phyloP scores from a whole-genome alignment of 768 basidiomycete species.

The Pisolithus marmoratus region DNA sequence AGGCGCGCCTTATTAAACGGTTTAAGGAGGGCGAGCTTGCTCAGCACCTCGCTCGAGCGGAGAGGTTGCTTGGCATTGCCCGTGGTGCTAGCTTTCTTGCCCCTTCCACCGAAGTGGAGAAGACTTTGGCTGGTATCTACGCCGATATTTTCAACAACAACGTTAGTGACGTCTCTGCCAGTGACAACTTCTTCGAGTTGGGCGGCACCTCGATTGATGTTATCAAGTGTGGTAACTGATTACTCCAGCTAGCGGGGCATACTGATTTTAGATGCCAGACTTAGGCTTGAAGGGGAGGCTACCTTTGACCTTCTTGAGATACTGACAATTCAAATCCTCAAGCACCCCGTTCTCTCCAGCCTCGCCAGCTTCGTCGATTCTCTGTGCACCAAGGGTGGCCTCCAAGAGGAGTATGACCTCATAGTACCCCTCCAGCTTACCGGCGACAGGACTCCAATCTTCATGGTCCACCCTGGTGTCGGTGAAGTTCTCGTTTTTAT shows the following conservation, averaged over 20 bases:
- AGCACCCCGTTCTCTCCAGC: slow-evolving; percentile 24
- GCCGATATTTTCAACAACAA: slow-evolving; percentile 23
- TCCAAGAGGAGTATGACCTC: slow-evolving; percentile 28
- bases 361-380: slow-evolving; percentile 26
- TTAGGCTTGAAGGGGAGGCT: slow-evolving; percentile 18
- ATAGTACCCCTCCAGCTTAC: slow-evolving; percentile 33
- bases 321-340: slow-evolving; percentile 32
- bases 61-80: slow-evolving; percentile 12
- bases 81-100: slow-evolving; percentile 16
- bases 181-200: slow-evolving; percentile 34
- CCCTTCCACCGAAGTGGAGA: slow-evolving; percentile 18
- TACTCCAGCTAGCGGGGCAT: background rate
- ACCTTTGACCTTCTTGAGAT: slow-evolving; percentile 23
- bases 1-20: slow-evolving; percentile 24
- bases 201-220: slow-evolving; percentile 35
- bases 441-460: slow-evolving; percentile 35
- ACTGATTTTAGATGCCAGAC: slow-evolving; percentile 1
- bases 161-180: slow-evolving; percentile 15
- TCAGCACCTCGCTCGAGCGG: slow-evolving; percentile 18
- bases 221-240: slow-evolving; percentile 11
- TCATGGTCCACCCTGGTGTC: slow-evolving; percentile 39
- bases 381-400: slow-evolving; percentile 10
- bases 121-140: slow-evolving; percentile 20
- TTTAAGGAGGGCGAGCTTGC: slow-evolving; percentile 30
- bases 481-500: slow-evolving; percentile 37